These are phyloP conservation scores for Boletus chippewaensis DNA, from an alignment of 1,284 basidiomycete species.

Conservation along the genomic window DNA sequence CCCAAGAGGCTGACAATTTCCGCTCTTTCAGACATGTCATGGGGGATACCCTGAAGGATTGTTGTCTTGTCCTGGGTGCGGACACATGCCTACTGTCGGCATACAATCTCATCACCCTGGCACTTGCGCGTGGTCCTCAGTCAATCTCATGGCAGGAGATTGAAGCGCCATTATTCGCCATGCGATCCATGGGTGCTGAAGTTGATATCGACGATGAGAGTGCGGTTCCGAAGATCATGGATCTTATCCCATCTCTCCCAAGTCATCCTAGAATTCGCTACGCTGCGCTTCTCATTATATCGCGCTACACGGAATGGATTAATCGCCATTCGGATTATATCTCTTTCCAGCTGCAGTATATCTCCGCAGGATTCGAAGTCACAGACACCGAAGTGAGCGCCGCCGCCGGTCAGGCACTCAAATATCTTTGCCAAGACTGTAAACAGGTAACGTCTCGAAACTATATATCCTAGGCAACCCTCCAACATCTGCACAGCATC, in stretches of 20 bases:
- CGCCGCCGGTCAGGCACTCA: conserved; percentile 93
- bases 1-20: conserved; percentile 92
- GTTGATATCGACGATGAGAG: conserved; percentile 80
- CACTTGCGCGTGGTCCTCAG: conserved; percentile 52
- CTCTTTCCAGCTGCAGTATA: conserved; percentile 80
- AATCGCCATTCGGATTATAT: conserved; percentile 87
- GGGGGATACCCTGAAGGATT: conserved; percentile 99
- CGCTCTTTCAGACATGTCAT: conserved; percentile 94
- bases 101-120: conserved; percentile 74
- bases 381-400: conserved; percentile 78
- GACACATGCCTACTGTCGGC: conserved; percentile 79
- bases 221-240: conserved; percentile 92
- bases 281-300: conserved; percentile 91
- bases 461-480: background rate
- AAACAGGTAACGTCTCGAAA: conserved; percentile 49
- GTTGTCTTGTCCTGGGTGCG: conserved; percentile 90
- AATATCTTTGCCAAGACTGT: conserved; percentile 97
- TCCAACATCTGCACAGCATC: conserved; percentile 49
- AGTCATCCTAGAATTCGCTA: conserved; percentile 90
- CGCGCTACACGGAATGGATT: conserved; percentile 97
- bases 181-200: conserved; percentile 98
- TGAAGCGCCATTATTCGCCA: conserved; percentile 95
- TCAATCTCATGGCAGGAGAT: conserved; percentile 88
- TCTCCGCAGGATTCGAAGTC: conserved; percentile 88
- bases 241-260: conserved; percentile 87